Conservation (phyloP, 352 stramenopile genomes). For the Globisporangium spiculum region DNA sequence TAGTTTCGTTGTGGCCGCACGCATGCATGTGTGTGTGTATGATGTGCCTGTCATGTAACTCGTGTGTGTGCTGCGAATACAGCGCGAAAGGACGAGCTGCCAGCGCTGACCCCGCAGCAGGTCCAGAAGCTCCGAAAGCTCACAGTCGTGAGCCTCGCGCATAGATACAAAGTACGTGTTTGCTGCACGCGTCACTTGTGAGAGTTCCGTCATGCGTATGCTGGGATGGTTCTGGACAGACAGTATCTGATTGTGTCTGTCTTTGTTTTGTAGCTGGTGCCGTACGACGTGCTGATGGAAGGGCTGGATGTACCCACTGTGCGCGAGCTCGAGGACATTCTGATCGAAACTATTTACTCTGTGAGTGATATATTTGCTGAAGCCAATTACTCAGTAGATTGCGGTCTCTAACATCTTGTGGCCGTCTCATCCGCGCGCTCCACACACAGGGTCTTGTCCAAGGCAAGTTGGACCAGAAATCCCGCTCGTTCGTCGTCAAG, state of each 20-base stretch:
- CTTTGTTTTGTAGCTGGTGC: conserved; percentile 49
- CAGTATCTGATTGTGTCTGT: neutral
- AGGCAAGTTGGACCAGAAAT: conserved; percentile 90
- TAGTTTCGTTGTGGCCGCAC: conserved; percentile 4
- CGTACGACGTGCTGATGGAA: conserved; percentile 78
- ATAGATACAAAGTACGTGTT: conserved; percentile 65
- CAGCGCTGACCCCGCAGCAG: conserved; percentile 64
- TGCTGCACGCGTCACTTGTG: neutral
- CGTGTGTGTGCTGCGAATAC: neutral
- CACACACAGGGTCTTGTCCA: conserved; percentile 73
- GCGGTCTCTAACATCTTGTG: neutral
- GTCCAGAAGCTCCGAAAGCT: conserved; percentile 89
- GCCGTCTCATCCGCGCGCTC: too few relatives aligned
- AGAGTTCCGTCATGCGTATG: neutral
- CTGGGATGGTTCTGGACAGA: too few relatives aligned
- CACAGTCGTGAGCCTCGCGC: conserved; percentile 83
- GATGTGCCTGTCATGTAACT: neutral
- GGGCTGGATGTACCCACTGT: conserved; percentile 76
- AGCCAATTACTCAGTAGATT: neutral
- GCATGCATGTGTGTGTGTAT: neutral
- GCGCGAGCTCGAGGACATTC: conserved; percentile 89
- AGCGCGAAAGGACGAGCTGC: conserved; percentile 63
- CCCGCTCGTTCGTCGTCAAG: conserved; percentile 74
- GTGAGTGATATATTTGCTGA: conserved; percentile 28
- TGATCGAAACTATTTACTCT: conserved; percentile 93